These are phyloP conservation scores for Dichotomocladium elegans DNA, from an alignment of 371 early-diverging fungal species.

Conservation along the genomic window DNA sequence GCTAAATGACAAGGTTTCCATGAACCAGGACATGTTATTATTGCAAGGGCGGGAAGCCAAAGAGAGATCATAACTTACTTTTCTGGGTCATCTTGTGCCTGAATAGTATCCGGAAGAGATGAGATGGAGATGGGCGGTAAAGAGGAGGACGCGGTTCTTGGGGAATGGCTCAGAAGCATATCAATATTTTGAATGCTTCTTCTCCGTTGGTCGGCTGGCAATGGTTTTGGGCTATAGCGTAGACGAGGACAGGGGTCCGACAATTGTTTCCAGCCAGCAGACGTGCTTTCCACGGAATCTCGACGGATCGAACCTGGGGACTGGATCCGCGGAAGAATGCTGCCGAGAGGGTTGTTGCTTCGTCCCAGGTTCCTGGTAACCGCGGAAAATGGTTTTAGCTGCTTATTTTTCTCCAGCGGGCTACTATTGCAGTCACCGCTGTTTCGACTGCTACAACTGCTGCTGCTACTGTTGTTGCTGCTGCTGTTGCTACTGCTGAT, in stretches of 20 bases:
- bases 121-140: conserved; percentile 10
- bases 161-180: conserved; percentile 10
- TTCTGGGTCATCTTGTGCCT: too few relatives aligned
- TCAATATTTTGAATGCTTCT: conserved; percentile 9
- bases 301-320: neutral
- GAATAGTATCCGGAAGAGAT: neutral
- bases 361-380: too few relatives aligned
- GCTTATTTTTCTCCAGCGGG: too few relatives aligned
- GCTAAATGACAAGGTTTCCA: too few relatives aligned
- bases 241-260: neutral
- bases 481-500: neutral
- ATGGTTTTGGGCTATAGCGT: too few relatives aligned
- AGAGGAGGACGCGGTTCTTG: neutral
- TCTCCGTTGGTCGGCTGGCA: conserved; percentile 2
- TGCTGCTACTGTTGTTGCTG: neutral
- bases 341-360: neutral
- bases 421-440: too few relatives aligned
- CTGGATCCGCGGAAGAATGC: conserved; percentile 6
- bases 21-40: too few relatives aligned
- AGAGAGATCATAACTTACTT: too few relatives aligned
- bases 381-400: too few relatives aligned
- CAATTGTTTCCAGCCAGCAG: conserved; percentile 6
- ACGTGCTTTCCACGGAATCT: conserved; percentile 6
- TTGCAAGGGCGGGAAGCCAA: too few relatives aligned
- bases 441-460: too few relatives aligned